Evolutionary conservation across 139 green algal genomes (phyloP), one percentile per base, ranked within the genome.

Genomic region (Chlorella sp.): DNA sequence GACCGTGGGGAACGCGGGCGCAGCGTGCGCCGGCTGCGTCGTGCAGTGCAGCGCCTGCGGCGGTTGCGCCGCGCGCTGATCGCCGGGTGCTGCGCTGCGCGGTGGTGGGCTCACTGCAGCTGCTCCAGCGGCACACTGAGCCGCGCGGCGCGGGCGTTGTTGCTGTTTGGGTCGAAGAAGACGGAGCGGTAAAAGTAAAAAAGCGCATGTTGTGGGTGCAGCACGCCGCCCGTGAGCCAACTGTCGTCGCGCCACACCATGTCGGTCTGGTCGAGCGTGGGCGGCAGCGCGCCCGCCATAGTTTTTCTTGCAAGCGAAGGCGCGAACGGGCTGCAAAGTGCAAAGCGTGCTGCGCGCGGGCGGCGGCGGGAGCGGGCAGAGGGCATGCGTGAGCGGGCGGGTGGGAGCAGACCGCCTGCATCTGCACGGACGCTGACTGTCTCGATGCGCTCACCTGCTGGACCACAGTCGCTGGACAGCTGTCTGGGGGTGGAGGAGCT

Each of bases 161-260:
- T 94, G 77, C 85, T 92, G 40, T 42, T 42, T 25, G 46, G 67
- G 60, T 97, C 93, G 60, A 93, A 97, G 71, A 97, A 97, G 1
- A 90, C 87, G 1, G 87, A 95, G 14, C 88, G 63, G 40, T 89
- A 76, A 65, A 97, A 97, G 78, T 97, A 97, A 60, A 91, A 81
- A 2, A 97, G 68, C 12, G 85, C 92, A n/a, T 79, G 86, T 15
- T 62, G 56, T 0, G 72, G 48, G 63, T 89, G 84, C 25, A 97
- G 76, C 21, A 81, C 82, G 59, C 80, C 88, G 17, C 27, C 79
- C 3, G 51, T 61, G 8, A 88, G 82, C 71, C 79, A 84, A 19
- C 77, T 36, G 50, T 92, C 84, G 69, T 91, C 85, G 31, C 82
- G 73, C 82, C 87, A 89, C 38, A 77, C 65, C 1, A 60, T 71